Base-by-base conservation (phyloP, 2,329 filamentous ascomycete species). In the Hymenoscyphus repandus region DNA sequence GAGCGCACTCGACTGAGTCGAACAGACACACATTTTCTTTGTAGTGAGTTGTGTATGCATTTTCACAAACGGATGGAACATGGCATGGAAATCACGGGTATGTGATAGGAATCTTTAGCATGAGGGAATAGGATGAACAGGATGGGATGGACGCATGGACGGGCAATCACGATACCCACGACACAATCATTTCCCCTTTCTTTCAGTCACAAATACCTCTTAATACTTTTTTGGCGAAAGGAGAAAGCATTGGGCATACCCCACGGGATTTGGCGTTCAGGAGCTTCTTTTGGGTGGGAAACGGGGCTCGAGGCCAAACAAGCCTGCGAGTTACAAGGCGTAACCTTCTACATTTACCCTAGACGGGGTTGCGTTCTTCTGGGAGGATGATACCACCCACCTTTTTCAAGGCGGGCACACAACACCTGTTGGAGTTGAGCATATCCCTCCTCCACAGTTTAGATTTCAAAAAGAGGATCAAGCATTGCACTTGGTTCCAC, bases 1-100 rank as follows among this genome's bases (percentile, higher is more conserved):
- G 50, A 55, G 41, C 51, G 58, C 44, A 45, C 47, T 45, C 39
- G 52, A 47, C 36, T 48, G 37, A 43, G 50, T 57, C 52, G 43
- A 50, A 57, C 53, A 51, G 45, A 50, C 52, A 49, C 52, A 54
- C 55, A 49, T 39, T 33, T 40, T 32, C 34, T 40, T 30, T 32
- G 5, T 45, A 17, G 30, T 33, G 30, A 27, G 7, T 18, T 10
- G 13, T 18, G 10, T 42, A n/a, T 42, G n/a, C 13, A 34, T 37
- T 37, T 37, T 37, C 22, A 27, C 22, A 7, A 27, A 4, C 22
- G 22, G 22, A 27, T 27, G 22, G 22, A 27, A 27, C 22, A 27
- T 27, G 22, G 22, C 22, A 27, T 27, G 22, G 22, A 7, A 27
- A 27, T 17, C 12, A 37, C 12, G 34, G 15, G 15, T 10, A 13